Conservation (phyloP, 352 stramenopile species). For the Globisporangium camurandrum region DNA sequence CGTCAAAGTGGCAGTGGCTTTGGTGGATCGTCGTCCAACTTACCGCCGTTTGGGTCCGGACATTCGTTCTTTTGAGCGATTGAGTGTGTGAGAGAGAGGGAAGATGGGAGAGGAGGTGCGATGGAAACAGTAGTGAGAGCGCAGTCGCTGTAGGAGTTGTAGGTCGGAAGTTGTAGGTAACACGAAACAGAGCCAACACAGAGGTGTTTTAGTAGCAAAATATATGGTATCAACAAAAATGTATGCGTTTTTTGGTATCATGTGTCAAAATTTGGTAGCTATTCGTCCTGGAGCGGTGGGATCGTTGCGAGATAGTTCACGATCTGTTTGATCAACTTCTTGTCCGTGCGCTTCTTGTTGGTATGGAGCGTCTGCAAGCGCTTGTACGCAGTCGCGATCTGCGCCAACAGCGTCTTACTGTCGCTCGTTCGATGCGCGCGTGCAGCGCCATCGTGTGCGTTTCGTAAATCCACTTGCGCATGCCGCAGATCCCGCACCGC, state of each 20-base stretch:
- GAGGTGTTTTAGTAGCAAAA: too few relatives aligned
- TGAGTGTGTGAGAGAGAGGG: too few relatives aligned
- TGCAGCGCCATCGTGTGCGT: slow-evolving; percentile 54
- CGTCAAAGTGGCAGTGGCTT: slow-evolving; percentile 18
- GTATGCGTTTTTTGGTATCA: too few relatives aligned
- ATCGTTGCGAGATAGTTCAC: slow-evolving; percentile 71
- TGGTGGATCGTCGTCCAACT: slow-evolving; percentile 23
- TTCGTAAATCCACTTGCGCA: slow-evolving; percentile 61
- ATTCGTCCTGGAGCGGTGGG: slow-evolving; percentile 36
- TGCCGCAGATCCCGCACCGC: slow-evolving; percentile 49
- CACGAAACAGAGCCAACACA: too few relatives aligned
- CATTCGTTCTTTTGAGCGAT: slow-evolving; percentile 47
- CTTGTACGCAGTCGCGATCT: slow-evolving; percentile 67
- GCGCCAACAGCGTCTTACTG: slow-evolving; percentile 29
- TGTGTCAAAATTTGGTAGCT: not conserved
- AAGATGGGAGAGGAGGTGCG: too few relatives aligned
- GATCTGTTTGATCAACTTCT: slow-evolving; percentile 81
- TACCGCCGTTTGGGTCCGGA: slow-evolving; percentile 56
- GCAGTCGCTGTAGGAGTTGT: not conserved
- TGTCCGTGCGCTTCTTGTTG: slow-evolving; percentile 77
- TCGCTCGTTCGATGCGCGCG: slow-evolving; percentile 20
- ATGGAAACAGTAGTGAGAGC: not conserved
- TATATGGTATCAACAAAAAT: too few relatives aligned
- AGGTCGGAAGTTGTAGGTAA: not conserved
- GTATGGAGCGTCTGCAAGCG: slow-evolving; percentile 57